Evolutionary conservation across 768 basidiomycete species (phyloP).

Genomic region (Tylopilus subfusipes): DNA sequence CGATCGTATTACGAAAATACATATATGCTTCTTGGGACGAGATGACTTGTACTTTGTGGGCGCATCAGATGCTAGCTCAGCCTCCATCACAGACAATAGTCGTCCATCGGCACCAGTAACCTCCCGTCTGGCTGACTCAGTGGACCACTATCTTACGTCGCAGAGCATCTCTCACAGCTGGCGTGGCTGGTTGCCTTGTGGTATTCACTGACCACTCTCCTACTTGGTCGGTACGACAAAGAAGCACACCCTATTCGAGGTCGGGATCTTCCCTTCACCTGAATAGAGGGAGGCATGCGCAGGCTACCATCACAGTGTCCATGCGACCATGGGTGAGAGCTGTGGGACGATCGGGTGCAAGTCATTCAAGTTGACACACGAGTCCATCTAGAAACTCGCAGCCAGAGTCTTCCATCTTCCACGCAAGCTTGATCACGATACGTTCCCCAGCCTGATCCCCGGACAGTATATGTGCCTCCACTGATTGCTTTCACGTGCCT

Average conservation of each 20-base stretch:
- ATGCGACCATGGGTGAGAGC: conserved; percentile 12
- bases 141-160: no score
- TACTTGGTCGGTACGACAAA: not conserved
- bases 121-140: no score
- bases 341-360: conserved; percentile 1
- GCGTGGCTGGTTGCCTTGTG: not conserved
- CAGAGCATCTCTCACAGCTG: not conserved
- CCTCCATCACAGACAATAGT: conserved; percentile 11
- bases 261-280: not conserved
- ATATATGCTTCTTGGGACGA: no score
- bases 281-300: conserved; percentile 1
- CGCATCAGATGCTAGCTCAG: conserved; percentile 21
- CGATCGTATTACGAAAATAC: not conserved
- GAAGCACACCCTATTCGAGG: not conserved
- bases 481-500: not conserved
- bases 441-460: conserved; percentile 9
- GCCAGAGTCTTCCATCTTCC: not conserved
- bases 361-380: not conserved
- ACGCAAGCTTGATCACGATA: not conserved
- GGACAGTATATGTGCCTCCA: not conserved
- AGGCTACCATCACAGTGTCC: conserved; percentile 3
- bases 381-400: not conserved
- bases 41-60: not conserved
- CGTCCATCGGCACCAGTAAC: not conserved
- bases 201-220: no score